These are phyloP conservation scores for Combretum micranthum DNA, from an alignment of 345 rosid species.

Conservation along the genomic window DNA sequence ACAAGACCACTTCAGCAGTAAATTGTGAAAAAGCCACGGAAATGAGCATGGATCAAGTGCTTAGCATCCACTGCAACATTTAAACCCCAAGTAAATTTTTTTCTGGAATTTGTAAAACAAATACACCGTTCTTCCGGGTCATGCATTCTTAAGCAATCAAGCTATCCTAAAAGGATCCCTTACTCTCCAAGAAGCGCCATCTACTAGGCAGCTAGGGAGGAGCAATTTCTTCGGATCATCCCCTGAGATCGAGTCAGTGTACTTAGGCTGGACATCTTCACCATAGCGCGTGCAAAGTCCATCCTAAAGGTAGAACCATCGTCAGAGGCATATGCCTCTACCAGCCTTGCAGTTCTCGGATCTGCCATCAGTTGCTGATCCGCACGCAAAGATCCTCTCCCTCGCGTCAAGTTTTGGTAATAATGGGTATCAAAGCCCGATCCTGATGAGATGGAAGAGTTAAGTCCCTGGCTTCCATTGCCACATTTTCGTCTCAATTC, in stretches of 20 bases:
- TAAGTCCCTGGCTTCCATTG: constrained; percentile 8
- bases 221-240: constrained; percentile 14
- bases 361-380: constrained; percentile 51
- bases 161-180: too few relatives aligned
- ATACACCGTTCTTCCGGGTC: too few relatives aligned
- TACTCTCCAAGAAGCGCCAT: too few relatives aligned
- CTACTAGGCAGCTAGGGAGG: background rate
- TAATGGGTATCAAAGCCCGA: constrained; percentile 31
- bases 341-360: constrained; percentile 28
- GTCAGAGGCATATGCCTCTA: constrained; percentile 24
- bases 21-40: too few relatives aligned
- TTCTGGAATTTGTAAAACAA: too few relatives aligned
- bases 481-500: constrained; percentile 24
- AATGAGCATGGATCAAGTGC: too few relatives aligned
- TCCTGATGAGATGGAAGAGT: constrained; percentile 25
- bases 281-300: constrained; percentile 41
- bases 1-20: too few relatives aligned
- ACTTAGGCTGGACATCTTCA: constrained; percentile 36
- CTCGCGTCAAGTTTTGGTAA: constrained; percentile 28
- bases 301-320: constrained; percentile 28
- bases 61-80: too few relatives aligned
- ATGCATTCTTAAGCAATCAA: too few relatives aligned
- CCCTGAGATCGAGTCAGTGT: constrained; percentile 31
- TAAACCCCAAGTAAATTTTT: too few relatives aligned
- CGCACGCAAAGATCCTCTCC: constrained; percentile 38